Base-by-base conservation (phyloP, 805 yeast species). In the Wickerhamomyces rabaulensis region DNA sequence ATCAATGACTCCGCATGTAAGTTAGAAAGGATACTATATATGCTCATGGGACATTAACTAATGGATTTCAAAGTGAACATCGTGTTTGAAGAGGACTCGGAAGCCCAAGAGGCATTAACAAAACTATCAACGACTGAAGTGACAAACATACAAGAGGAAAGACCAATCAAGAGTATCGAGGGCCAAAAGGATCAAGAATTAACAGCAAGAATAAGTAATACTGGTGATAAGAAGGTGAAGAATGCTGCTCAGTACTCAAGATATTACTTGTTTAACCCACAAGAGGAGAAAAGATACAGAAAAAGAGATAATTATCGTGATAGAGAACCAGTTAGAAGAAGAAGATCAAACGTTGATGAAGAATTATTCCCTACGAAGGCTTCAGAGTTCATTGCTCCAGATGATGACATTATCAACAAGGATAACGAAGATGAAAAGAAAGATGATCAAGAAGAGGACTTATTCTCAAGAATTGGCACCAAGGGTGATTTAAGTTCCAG, bases 191-290 rank as follows among this genome's bases (percentile, higher is more conserved):
- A 58, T 22, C 17, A 48, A 12, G 50, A 45, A 6, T 43, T 58
- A 16, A 51, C 38, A 7, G 26, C 50, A 6, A 52, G 64, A 51
- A 43, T 53, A 35, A 50, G 57, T 40, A 56, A 49, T 23, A 19
- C 41, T 12, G 47, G 42, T 36, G 64, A 60, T 42, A 56, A 52
- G 35, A 60, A 60, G 17, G 55, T 60, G 6, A 58, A 58, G 44
- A 52, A 55, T 41, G 63, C 64, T 3, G 50, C 60, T 2, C 48
- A 42, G 9, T 56, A 52, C 38, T 58, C 63, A 3, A 53, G 64
- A 45, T 60, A 58, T 45, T 60, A 60, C 35, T 40, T 60, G 3
- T 52, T 55, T 41, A 57, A 60, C 45, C 64, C 64, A 19, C 51
- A 51, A 19, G 47, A 48, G n/a, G 52, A 49, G 29, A 45, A 37